These are phyloP conservation scores for Erythrophleum fordii DNA, from an alignment of 306 rosid species.

Conservation along the genomic window DNA sequence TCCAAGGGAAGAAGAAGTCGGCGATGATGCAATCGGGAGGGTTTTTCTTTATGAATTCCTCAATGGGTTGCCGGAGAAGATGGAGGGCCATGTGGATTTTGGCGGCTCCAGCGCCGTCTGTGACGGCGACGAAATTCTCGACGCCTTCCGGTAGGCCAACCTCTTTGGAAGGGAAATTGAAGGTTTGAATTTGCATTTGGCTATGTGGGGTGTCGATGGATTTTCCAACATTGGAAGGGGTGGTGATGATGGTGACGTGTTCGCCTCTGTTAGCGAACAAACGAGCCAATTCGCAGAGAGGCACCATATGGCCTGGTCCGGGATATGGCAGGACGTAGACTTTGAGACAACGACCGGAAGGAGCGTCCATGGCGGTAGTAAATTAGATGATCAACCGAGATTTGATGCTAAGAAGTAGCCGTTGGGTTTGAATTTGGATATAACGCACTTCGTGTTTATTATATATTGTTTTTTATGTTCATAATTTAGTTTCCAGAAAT, in stretches of 20 bases:
- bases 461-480: no score
- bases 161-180: constrained; percentile 26
- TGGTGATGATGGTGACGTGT: constrained; percentile 47
- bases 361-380: no score
- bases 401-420: no score
- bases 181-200: constrained; percentile 8
- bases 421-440: no score
- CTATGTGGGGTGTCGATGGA: constrained; percentile 8
- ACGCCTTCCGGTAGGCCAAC: constrained; percentile 36
- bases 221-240: constrained; percentile 38
- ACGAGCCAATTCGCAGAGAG: constrained; percentile 41
- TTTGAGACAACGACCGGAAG: not conserved
- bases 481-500: no score
- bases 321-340: constrained; percentile 51
- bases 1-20: constrained; percentile 44
- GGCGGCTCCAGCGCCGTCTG: not conserved
- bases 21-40: constrained; percentile 42
- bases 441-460: no score
- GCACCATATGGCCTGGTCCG: constrained; percentile 47
- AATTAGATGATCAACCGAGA: no score
- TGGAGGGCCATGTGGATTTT: constrained; percentile 38
- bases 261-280: constrained; percentile 35
- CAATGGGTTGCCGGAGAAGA: not conserved
- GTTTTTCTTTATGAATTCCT: not conserved
- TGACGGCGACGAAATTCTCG: constrained; percentile 33